Evolutionary conservation across 768 basidiomycete species (phyloP).

Genomic region (Phylloporus scabripes): DNA sequence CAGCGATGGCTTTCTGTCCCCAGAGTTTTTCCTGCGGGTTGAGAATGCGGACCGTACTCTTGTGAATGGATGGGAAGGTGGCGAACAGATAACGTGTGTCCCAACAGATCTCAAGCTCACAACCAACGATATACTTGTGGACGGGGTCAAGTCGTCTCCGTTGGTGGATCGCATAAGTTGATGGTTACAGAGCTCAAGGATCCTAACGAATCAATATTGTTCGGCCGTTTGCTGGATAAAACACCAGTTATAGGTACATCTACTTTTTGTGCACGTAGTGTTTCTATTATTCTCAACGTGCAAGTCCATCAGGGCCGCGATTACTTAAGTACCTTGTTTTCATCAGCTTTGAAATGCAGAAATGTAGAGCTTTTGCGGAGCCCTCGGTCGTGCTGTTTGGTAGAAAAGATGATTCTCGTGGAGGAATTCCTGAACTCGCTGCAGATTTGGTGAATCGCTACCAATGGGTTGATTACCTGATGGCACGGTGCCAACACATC

Average conservation of each 20-base stretch:
- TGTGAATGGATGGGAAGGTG: slow-evolving; percentile 21
- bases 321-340: neutral
- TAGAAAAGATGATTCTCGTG: no score
- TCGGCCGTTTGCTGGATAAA: neutral
- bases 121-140: neutral
- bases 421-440: neutral
- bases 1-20: slow-evolving; percentile 50
- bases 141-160: neutral
- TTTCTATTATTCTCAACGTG: neutral
- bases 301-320: no score
- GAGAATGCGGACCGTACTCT: slow-evolving; percentile 37
- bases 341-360: neutral
- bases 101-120: neutral
- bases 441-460: neutral
- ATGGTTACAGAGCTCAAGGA: neutral
- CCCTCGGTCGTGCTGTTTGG: no score
- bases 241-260: neutral
- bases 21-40: slow-evolving; percentile 66
- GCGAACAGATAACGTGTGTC: neutral
- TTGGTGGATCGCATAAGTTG: neutral
- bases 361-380: no score
- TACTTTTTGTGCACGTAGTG: no score
- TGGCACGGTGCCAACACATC: neutral
- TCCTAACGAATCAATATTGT: neutral
- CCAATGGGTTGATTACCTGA: neutral